Percentiles rank a stretch among this genome's conserved stretches.
Evolutionary conservation across 225 moss, liverwort and hornwort genomes (phyloP).

Genomic region (Marchantia polymorpha): DNA sequence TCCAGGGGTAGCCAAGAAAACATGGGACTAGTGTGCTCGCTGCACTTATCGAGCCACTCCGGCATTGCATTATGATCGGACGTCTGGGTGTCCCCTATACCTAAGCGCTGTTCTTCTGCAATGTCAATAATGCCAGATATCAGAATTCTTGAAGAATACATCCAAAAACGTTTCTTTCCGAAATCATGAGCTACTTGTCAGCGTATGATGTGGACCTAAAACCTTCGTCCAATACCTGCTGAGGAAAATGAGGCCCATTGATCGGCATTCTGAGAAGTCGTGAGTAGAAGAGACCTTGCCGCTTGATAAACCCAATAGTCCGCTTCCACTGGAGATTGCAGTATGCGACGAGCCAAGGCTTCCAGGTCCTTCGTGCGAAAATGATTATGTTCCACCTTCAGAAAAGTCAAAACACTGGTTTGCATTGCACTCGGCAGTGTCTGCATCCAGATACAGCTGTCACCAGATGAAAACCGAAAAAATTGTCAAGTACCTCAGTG

Average conservation of each 20-base stretch:
- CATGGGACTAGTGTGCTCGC: conserved; percentile 31
- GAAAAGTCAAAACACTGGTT: conserved; percentile 49
- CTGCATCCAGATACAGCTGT: conserved; percentile 79
- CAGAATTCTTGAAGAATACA: not conserved
- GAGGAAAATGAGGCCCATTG: not conserved
- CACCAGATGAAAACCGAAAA: conserved; percentile 29
- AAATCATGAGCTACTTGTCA: not conserved
- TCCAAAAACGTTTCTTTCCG: not conserved
- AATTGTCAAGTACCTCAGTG: conserved; percentile 24
- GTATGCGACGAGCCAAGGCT: conserved; percentile 51
- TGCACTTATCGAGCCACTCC: conserved; percentile 60
- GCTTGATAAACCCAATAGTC: conserved; percentile 70
- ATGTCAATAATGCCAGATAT: not conserved
- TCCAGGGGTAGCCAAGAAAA: conserved; percentile 34
- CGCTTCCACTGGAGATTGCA: conserved; percentile 29
- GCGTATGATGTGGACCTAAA: not conserved
- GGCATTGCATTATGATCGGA: conserved; percentile 56
- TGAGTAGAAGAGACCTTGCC: conserved; percentile 49
- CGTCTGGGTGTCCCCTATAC: conserved; percentile 24
- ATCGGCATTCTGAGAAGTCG: conserved; percentile 7
- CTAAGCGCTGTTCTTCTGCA: conserved; percentile 38
- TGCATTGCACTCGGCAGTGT: conserved; percentile 66
- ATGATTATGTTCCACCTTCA: conserved; percentile 50
- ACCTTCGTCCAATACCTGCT: conserved; percentile 7
- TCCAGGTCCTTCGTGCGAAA: conserved; percentile 64